Conservation (phyloP, 2,329 filamentous ascomycete genomes). For the Fusarium dlaminii region DNA sequence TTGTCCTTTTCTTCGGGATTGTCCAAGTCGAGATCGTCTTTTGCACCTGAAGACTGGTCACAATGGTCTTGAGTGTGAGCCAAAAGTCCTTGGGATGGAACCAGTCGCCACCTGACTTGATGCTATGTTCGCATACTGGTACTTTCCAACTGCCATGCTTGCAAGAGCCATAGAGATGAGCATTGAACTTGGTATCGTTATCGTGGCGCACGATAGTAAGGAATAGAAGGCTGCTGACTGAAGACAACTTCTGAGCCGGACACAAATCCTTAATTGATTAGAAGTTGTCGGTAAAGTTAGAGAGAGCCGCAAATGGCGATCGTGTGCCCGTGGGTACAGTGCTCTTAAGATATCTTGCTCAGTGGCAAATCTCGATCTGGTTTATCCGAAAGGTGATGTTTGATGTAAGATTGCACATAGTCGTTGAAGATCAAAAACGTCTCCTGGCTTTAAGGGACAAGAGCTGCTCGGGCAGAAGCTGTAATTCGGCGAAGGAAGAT, state of each 20-base stretch:
- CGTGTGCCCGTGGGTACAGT: constrained; percentile 56
- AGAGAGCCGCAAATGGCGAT: constrained; percentile 77
- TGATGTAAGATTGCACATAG: constrained; percentile 75
- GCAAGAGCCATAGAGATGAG: constrained; percentile 80
- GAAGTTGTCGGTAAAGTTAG: constrained; percentile 73
- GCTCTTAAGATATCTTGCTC: constrained; percentile 52
- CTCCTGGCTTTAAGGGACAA: constrained; percentile 70
- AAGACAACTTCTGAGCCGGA: constrained; percentile 75
- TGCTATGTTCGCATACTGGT: constrained; percentile 71
- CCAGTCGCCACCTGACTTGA: constrained; percentile 75
- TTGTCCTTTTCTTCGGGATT: constrained; percentile 50
- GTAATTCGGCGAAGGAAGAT: constrained; percentile 73
- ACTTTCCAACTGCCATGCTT: constrained; percentile 73
- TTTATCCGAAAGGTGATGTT: constrained; percentile 65
- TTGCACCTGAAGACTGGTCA: constrained; percentile 64
- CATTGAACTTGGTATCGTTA: constrained; percentile 62
- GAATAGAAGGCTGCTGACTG: constrained; percentile 78
- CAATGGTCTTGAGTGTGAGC: constrained; percentile 73
- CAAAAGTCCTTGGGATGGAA: constrained; percentile 71
- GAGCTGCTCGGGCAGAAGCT: constrained; percentile 61
- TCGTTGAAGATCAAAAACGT: constrained; percentile 72
- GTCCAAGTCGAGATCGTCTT: constrained; percentile 47
- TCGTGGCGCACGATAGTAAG: constrained; percentile 69
- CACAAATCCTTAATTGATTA: constrained; percentile 73
- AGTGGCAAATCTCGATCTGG: constrained; percentile 68